A percentile compares a stretch with the other conserved stretches of the same genome.
These are phyloP conservation scores for Xylariales sp. DNA, from an alignment of 2,329 filamentous ascomycete genomes.

Conservation along the genomic window DNA sequence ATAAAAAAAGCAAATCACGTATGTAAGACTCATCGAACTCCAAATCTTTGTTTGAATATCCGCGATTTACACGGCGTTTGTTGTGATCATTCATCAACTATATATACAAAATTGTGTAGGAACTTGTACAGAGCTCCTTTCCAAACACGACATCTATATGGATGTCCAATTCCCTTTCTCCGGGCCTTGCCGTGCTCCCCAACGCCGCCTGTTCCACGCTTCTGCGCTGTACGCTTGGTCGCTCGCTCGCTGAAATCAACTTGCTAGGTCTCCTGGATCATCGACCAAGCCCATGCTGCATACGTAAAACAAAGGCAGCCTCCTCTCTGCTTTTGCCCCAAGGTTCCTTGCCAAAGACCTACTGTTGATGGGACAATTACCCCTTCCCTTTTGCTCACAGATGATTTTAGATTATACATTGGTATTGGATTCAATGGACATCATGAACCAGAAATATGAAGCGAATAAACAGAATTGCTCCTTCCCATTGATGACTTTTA, in stretches of 20 bases:
- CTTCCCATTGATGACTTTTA: conserved; percentile 33
- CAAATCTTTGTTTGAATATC: conserved; percentile 17
- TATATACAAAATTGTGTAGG: conserved; percentile 30
- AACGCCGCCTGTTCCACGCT: conserved; percentile 28
- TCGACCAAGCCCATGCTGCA: conserved; percentile 17
- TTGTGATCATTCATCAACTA: conserved; percentile 32
- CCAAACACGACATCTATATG: conserved; percentile 17
- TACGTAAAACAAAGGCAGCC: conserved; percentile 1
- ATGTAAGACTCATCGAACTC: background rate
- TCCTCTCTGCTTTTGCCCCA: background rate
- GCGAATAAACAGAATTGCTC: conserved; percentile 25
- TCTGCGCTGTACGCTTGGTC: conserved; percentile 12
- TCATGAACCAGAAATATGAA: conserved; percentile 31
- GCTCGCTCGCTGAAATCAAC: conserved; percentile 30
- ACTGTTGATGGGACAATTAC: conserved; percentile 8
- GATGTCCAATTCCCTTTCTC: conserved; percentile 8
- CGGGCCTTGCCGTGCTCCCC: conserved; percentile 13
- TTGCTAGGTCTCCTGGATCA: conserved; percentile 18
- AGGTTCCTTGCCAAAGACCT: conserved; percentile 9
- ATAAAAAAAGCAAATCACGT: too few species aligned
- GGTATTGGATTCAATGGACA: conserved; percentile 35
- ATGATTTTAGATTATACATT: conserved; percentile 45
- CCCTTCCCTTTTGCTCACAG: conserved; percentile 28
- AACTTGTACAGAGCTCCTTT: conserved; percentile 9
- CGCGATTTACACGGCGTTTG: conserved; percentile 15